A percentile compares a stretch with the other conserved stretches of the same genome.
Conservation (phyloP, 2,329 filamentous ascomycete genomes). For the Aquanectria penicillioides region DNA sequence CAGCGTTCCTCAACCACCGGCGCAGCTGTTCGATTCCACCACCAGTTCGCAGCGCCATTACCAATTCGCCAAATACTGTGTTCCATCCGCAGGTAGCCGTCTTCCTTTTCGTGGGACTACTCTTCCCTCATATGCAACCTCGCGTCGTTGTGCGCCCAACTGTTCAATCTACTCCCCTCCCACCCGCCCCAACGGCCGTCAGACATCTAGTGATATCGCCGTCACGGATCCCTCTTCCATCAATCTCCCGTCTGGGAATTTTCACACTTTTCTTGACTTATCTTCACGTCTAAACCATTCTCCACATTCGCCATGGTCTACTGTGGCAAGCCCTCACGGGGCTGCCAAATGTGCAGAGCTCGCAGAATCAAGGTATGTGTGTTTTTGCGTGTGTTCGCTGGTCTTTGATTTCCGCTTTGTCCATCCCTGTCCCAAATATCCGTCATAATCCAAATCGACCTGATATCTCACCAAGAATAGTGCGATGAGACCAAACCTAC, state of each 20-base stretch:
- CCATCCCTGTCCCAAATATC: neutral
- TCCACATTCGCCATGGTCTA: conserved; percentile 64
- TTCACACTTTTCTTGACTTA: neutral
- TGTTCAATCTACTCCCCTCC: conserved; percentile 35
- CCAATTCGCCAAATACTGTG: conserved; percentile 14
- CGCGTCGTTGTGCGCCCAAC: conserved; percentile 40
- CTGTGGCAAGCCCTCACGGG: conserved; percentile 72
- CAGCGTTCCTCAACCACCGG: no score
- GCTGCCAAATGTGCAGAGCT: conserved; percentile 79
- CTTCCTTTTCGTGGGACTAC: conserved; percentile 18
- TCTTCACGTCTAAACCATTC: neutral
- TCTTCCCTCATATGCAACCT: conserved; percentile 37
- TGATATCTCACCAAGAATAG: conserved; percentile 49
- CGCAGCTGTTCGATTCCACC: neutral
- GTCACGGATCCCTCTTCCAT: conserved; percentile 15
- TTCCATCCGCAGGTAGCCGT: conserved; percentile 26
- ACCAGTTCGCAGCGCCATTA: neutral
- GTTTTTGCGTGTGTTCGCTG: no score
- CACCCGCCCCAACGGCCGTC: conserved; percentile 35
- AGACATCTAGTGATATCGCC: conserved; percentile 25
- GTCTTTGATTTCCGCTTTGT: no score
- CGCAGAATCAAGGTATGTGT: conserved; percentile 75
- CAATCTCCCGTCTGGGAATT: conserved; percentile 11
- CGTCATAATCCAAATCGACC: neutral
- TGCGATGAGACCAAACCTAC: conserved; percentile 75